phyloP scores from a whole-genome alignment of 306 rosid genomes.

The Senna tora region DNA sequence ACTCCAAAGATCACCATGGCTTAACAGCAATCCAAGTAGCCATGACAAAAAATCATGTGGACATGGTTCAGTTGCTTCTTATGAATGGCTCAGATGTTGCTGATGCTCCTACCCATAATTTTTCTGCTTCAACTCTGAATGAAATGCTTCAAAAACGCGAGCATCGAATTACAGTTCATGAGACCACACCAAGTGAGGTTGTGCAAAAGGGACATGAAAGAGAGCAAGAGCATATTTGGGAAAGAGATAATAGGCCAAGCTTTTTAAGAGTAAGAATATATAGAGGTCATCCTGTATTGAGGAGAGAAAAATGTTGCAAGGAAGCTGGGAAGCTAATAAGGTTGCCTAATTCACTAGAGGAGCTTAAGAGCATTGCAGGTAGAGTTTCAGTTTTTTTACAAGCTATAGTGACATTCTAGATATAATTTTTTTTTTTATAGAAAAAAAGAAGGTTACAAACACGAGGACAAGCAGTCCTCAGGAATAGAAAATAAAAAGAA shows the following conservation, averaged over 20 bases:
- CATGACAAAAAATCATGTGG: slow-evolving; percentile 54
- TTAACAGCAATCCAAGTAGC: slow-evolving; percentile 62
- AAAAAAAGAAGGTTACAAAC: too few species aligned
- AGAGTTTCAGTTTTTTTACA: slow-evolving; percentile 21
- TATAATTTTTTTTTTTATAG: too few species aligned
- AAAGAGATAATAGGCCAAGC: slow-evolving; percentile 39
- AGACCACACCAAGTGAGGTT: slow-evolving; percentile 40
- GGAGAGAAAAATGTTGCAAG: slow-evolving; percentile 52
- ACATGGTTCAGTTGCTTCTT: slow-evolving; percentile 67
- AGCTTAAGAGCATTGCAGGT: slow-evolving; percentile 83
- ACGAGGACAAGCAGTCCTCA: too few species aligned
- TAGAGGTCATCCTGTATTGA: slow-evolving; percentile 69
- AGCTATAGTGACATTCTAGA: not conserved
- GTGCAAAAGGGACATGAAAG: slow-evolving; percentile 34
- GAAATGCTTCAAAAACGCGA: slow-evolving; percentile 56
- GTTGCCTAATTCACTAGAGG: slow-evolving; percentile 74
- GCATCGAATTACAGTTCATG: slow-evolving; percentile 54
- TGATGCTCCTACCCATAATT: slow-evolving; percentile 26
- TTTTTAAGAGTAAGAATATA: slow-evolving; percentile 72
- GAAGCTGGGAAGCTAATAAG: slow-evolving; percentile 78
- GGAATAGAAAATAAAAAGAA: too few species aligned
- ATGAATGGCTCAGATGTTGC: slow-evolving; percentile 61
- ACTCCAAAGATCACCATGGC: slow-evolving; percentile 56
- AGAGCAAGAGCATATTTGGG: slow-evolving; percentile 38
- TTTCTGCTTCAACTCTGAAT: slow-evolving; percentile 41